Conservation (phyloP, 192 early-diverging fungal species). For the Piromyces finnis region DNA sequence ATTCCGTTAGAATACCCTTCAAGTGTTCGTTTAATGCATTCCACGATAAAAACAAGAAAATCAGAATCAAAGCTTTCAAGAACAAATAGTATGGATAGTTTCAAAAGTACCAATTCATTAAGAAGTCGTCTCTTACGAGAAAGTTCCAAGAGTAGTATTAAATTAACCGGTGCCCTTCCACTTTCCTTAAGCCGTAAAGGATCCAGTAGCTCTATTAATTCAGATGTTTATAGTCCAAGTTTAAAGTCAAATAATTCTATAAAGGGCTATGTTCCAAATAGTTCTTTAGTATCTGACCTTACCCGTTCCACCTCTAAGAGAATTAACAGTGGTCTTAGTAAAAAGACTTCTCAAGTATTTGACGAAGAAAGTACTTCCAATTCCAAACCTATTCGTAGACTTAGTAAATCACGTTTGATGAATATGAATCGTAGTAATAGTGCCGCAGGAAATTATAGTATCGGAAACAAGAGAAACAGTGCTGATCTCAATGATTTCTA, state of each 20-base stretch:
- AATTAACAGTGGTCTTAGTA: neutral
- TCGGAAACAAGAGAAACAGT: neutral
- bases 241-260: neutral
- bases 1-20: neutral
- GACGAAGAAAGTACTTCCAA: neutral
- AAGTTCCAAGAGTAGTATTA: neutral
- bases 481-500: neutral
- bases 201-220: neutral
- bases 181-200: neutral
- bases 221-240: neutral
- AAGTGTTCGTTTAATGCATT: neutral
- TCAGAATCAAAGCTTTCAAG: neutral
- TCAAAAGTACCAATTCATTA: neutral
- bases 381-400: neutral
- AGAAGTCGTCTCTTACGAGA: neutral
- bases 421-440: neutral
- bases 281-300: no score
- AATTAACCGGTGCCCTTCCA: neutral
- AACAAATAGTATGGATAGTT: neutral
- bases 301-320: neutral
- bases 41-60: neutral
- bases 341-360: neutral
- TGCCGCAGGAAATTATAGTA: neutral
- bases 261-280: no score
- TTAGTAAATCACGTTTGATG: neutral